Base-by-base conservation (phyloP, 805 yeast genomes). In the Myxozyma udenii region DNA sequence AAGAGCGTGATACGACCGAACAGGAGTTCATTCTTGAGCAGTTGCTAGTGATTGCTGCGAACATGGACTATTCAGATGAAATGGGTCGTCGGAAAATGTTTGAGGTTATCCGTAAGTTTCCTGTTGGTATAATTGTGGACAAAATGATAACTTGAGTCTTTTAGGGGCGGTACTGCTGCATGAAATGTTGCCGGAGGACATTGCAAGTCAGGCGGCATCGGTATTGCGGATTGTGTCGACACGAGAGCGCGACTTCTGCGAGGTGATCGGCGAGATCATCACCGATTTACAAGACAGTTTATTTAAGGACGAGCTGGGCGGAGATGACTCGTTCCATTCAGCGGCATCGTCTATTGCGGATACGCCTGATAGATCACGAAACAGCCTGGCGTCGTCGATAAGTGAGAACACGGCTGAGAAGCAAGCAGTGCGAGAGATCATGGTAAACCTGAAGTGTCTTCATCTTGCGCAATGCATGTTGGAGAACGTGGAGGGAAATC, bases 21-120 rank as follows among this genome's bases (percentile, higher is more conserved):
- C 64, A 80, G 25, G 90, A 85, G 57, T 89, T 82, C 64, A 79
- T 89, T 42, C 75, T 89, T 38, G 80, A 81, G 51, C 96, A 93
- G 66, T 67, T 91, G 19, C 65, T 91, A 35, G 67, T 72, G 7
- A 77, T 87, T 24, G 83, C 90, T 0, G 77, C 77, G 25, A 78
- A 79, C 35, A 85, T 84, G 64, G 98, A 93, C 66, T 88, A 80
- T 63, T 84, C 88, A 61, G 97, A 93, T 71, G 96, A 90, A 67
- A 78, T 85, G 42, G 96, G 97, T 19, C 78, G 96, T 64, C 77
- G 95, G 66, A 80, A 81, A 41, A 80, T 88, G 79, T 69, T 85
- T 36, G 76, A 73, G 26, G 74, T 79, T 1, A 68, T 83, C 3
- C 74, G 87, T 18, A 48, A 30, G 50, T 21, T 21, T n/a, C 3